Evolutionary conservation across 2,329 filamentous ascomycete species (phyloP).

Genomic region (Knoxdaviesia proteae): DNA sequence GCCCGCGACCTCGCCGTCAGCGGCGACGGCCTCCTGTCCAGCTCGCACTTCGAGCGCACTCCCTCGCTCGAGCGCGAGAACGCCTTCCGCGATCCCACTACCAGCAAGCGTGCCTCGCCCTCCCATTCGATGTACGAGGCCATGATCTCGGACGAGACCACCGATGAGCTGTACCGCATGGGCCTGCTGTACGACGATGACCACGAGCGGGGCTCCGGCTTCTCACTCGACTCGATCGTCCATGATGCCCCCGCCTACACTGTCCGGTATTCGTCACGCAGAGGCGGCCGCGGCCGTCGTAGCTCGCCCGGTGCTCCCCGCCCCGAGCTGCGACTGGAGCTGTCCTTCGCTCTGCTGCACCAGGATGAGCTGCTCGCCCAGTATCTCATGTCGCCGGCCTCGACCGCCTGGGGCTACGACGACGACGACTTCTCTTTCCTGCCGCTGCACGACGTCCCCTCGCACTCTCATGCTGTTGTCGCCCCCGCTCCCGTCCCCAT

Average conservation of each 20-base stretch:
- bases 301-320: conserved; percentile 8
- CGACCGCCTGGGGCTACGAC: conserved; percentile 6
- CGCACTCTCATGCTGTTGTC: conserved; percentile 15
- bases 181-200: conserved; percentile 24
- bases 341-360: conserved; percentile 21
- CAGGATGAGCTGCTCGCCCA: conserved; percentile 17
- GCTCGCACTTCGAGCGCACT: conserved; percentile 12
- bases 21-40: conserved; percentile 13
- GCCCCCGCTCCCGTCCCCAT: conserved; percentile 7
- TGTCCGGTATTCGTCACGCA: conserved; percentile 14
- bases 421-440: conserved; percentile 10
- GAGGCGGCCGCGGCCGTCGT: conserved; percentile 7
- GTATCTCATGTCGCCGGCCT: conserved; percentile 11
- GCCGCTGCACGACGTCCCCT: conserved; percentile 16
- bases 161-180: conserved; percentile 21
- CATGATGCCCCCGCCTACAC: conserved; percentile 17
- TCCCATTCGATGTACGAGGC: conserved; percentile 3
- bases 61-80: conserved; percentile 24
- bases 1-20: conserved; percentile 15
- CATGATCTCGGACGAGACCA: conserved; percentile 13
- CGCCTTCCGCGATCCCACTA: conserved; percentile 21
- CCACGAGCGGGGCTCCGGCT: conserved; percentile 13
- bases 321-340: conserved; percentile 13
- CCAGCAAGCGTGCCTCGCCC: conserved; percentile 12
- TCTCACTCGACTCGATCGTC: conserved; percentile 18